A percentile compares a stretch with the other conserved stretches of the same genome.
phyloP scores from a whole-genome alignment of 139 green algal genomes.

The Closterium sp. region DNA sequence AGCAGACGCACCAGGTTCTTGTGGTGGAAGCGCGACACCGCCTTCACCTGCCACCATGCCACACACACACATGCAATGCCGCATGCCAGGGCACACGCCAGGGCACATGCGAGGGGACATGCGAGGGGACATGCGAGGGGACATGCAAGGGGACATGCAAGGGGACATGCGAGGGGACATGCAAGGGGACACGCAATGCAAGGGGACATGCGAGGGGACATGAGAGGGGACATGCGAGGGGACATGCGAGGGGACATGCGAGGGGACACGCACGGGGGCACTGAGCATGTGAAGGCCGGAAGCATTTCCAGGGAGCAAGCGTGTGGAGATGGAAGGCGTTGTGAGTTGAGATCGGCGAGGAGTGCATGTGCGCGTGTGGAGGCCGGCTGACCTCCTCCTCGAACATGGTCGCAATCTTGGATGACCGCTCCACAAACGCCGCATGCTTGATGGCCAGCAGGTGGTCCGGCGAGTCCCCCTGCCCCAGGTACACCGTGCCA shows the following conservation, averaged over 20 bases:
- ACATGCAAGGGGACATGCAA: too few relatives aligned
- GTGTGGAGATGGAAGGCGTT: too few relatives aligned
- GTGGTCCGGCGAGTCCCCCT: neutral
- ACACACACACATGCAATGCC: neutral
- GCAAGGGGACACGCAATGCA: too few relatives aligned
- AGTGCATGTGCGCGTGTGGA: neutral
- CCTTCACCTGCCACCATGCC: slow-evolving; percentile 9
- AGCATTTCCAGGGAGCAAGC: neutral
- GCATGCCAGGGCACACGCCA: too few relatives aligned
- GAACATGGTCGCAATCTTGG: neutral
- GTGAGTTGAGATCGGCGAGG: too few relatives aligned
- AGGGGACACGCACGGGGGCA: too few relatives aligned
- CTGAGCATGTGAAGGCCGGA: neutral
- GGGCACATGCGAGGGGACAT: too few relatives aligned
- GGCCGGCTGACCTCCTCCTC: neutral
- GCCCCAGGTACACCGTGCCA: slow-evolving; percentile 18
- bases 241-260: too few relatives aligned
- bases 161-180: too few relatives aligned
- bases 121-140: too few relatives aligned
- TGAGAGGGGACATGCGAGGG: too few relatives aligned
- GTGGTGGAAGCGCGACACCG: slow-evolving; percentile 31
- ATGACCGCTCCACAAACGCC: neutral
- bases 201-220: too few relatives aligned
- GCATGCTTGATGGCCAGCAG: neutral
- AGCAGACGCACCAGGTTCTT: slow-evolving; percentile 31